Evolutionary conservation across 441 rosid genomes (phyloP).

Genomic region (Viola pubescens): DNA sequence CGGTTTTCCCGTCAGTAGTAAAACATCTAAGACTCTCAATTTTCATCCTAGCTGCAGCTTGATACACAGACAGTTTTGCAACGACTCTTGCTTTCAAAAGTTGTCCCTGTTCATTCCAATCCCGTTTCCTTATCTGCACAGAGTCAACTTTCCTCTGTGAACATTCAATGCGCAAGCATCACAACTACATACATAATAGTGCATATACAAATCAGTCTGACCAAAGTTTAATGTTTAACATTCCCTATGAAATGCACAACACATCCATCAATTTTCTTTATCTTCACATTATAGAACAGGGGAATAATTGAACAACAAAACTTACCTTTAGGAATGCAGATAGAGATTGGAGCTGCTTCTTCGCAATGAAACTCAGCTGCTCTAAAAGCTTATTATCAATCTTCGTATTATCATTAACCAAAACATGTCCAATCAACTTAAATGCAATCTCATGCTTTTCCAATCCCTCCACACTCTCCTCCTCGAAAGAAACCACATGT

Average conservation of each 20-base stretch:
- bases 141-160: conserved; percentile 11
- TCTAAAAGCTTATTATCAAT: conserved; percentile 67
- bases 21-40: conserved; percentile 66
- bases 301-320: background rate
- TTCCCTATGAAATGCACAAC: background rate
- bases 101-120: conserved; percentile 86
- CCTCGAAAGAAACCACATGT: conserved; percentile 71
- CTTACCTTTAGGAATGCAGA: conserved; percentile 86
- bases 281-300: background rate
- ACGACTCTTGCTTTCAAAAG: conserved; percentile 71
- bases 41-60: conserved; percentile 75
- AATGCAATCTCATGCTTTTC: conserved; percentile 88
- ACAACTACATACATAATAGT: background rate
- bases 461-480: conserved; percentile 70
- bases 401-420: conserved; percentile 41
- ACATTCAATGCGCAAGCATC: background rate
- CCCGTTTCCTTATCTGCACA: conserved; percentile 86
- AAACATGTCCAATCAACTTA: conserved; percentile 66
- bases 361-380: conserved; percentile 60
- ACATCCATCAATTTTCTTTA: background rate
- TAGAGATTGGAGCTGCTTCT: conserved; percentile 85
- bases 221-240: background rate
- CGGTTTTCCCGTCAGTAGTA: conserved; percentile 75
- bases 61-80: conserved; percentile 78
- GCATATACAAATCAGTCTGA: background rate